These are phyloP conservation scores for Vaccinium corymbosum DNA, from an alignment of 148 eudicot genomes.

Conservation along the genomic window DNA sequence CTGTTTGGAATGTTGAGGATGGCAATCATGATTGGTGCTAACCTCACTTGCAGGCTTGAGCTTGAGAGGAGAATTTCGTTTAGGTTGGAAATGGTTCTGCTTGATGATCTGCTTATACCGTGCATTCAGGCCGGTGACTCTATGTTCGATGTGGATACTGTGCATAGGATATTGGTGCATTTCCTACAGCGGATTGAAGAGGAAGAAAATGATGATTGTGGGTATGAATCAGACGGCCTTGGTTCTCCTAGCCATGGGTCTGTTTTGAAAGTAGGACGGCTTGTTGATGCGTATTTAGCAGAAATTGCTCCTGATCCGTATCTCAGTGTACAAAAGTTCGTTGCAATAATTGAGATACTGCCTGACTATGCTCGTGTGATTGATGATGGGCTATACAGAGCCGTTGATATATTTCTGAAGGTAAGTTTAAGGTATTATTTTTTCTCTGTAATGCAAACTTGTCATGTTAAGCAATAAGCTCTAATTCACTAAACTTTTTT, in stretches of 20 bases:
- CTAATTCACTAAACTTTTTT: not conserved
- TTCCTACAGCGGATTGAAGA: slow-evolving; percentile 59
- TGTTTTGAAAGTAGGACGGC: slow-evolving; percentile 55
- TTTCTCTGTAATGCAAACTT: not conserved
- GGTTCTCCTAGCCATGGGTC: slow-evolving; percentile 59
- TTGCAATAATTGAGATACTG: slow-evolving; percentile 47
- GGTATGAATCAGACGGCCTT: slow-evolving; percentile 54
- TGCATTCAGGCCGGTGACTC: slow-evolving; percentile 52
- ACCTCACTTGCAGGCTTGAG: slow-evolving; percentile 47
- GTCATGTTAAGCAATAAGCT: not conserved
- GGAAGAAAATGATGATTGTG: slow-evolving; percentile 52
- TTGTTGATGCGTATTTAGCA: slow-evolving; percentile 61
- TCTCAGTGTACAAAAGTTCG: slow-evolving; percentile 47
- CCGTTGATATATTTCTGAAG: slow-evolving; percentile 65
- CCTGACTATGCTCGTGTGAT: slow-evolving; percentile 77
- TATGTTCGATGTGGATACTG: slow-evolving; percentile 56
- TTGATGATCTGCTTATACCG: slow-evolving; percentile 69
- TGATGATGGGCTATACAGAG: slow-evolving; percentile 75
- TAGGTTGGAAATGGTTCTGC: slow-evolving; percentile 49
- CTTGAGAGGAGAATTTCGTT: slow-evolving; percentile 56
- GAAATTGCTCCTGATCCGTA: slow-evolving; percentile 71
- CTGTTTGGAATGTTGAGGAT: slow-evolving; percentile 60
- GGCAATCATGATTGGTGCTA: slow-evolving; percentile 52
- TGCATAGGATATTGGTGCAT: slow-evolving; percentile 55
- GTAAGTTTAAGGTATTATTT: slow-evolving; percentile 23